phyloP scores from a whole-genome alignment of 129 eudicot species.

The Saposhnikovia divaricata region DNA sequence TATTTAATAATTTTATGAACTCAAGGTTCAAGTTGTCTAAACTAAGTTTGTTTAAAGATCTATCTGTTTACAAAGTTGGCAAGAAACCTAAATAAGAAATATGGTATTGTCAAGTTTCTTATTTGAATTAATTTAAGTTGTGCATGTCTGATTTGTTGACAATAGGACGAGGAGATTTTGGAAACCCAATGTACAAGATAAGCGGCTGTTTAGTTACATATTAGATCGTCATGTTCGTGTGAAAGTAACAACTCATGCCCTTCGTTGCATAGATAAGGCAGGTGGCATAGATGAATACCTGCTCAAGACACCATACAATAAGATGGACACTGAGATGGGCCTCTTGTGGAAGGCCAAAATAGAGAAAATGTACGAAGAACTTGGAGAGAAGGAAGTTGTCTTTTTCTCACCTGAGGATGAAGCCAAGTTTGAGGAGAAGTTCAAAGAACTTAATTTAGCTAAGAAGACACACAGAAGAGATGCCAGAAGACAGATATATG shows the following conservation, averaged over 20 bases:
- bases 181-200: conserved; percentile 93
- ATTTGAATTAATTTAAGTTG: neutral
- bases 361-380: conserved; percentile 83
- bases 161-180: conserved; percentile 69
- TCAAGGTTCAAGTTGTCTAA: neutral
- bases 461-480: conserved; percentile 51
- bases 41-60: neutral
- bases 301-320: conserved; percentile 82
- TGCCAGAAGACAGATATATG: conserved; percentile 46
- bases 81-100: neutral
- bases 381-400: conserved; percentile 64
- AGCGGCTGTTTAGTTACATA: conserved; percentile 80
- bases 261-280: conserved; percentile 93
- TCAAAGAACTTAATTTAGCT: conserved; percentile 44
- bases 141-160: conserved; percentile 10
- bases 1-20: too few species aligned
- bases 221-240: conserved; percentile 81
- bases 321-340: conserved; percentile 94
- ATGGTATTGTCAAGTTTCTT: neutral
- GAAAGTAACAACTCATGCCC: conserved; percentile 84
- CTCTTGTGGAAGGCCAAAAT: conserved; percentile 86
- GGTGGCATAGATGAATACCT: conserved; percentile 97
- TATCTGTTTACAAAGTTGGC: neutral
- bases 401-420: conserved; percentile 86
- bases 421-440: conserved; percentile 62